Evolutionary conservation across 495 filamentous ascomycete species (phyloP), one percentile per base, ranked within the genome.

Genomic region (Hyaloscypha bicolor): DNA sequence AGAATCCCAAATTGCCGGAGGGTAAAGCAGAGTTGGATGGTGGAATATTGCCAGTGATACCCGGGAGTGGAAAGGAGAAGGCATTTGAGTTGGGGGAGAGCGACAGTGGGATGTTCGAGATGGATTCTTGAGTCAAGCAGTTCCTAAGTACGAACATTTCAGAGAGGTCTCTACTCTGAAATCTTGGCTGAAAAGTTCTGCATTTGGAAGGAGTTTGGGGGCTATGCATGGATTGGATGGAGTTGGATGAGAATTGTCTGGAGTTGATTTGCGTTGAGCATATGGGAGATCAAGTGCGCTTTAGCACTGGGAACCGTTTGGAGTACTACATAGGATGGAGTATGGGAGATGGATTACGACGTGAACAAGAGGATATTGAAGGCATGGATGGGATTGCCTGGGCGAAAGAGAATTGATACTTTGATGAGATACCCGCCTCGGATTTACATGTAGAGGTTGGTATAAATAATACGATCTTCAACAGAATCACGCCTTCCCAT

Each of bases 121-220:
- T 72, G 70, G 70, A 72, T 35, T 69, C 66, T 11, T 69, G 56
- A 69, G 25, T 25, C 29, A 30, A 55, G 31, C 9, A 25, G 3
- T 37, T 32, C 29, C 35, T 29, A 16, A 60, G 32, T 6, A 14
- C 3, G 19, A 37, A 21, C 9, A 37, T 3, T 60, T 56, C 3
- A 32, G 53, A 29, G 22, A 3, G 30, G 53, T 29, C 8, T 29
- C 6, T 22, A 29, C 53, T 22, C 19, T 30, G 53, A 56, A 1
- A 53, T 53, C 6, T 56, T 56, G 22, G 21, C 21, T 6, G 30
- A 5, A 21, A 21, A 42, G 55, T 11, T 9, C 19, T 22, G 21
- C 64, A 66, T 61, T 39, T 30, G 25, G 52, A 31, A 31, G 42
- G 16, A 19, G 9, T 19, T 16, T 19, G 9, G 42, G 42, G 42